Evolutionary conservation across 1,284 basidiomycete genomes (phyloP).

Genomic region (Trametes polyzona): DNA sequence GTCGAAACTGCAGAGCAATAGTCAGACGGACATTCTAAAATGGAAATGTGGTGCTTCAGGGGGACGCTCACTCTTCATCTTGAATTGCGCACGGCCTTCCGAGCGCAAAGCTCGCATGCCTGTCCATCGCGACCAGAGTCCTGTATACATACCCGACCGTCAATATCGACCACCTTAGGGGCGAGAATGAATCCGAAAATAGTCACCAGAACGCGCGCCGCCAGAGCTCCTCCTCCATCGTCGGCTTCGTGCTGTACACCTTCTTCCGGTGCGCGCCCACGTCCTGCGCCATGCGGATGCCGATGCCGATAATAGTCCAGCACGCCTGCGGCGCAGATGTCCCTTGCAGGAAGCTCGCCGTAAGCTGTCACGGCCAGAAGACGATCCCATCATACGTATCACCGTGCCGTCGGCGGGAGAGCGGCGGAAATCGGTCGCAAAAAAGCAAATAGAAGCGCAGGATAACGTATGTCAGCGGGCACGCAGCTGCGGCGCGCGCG

Average conservation of each 20-base stretch:
- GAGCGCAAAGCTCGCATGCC: slow-evolving; percentile 67
- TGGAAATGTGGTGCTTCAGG: not conserved
- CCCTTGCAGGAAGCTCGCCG: slow-evolving; percentile 45
- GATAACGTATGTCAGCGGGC: not conserved
- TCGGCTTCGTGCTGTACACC: slow-evolving; percentile 34
- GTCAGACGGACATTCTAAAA: not conserved
- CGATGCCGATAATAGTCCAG: slow-evolving; percentile 57
- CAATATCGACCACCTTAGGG: not conserved
- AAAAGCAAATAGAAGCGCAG: not conserved
- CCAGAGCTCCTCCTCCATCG: slow-evolving; percentile 55
- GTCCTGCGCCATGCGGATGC: slow-evolving; percentile 54
- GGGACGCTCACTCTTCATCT: slow-evolving; percentile 74
- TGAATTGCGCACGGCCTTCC: slow-evolving; percentile 84
- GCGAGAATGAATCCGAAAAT: slow-evolving; percentile 7
- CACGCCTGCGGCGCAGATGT: slow-evolving; percentile 54
- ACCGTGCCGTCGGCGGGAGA: not conserved
- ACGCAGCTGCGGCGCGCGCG: not conserved
- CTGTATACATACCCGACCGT: slow-evolving; percentile 36
- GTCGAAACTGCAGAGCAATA: slow-evolving; percentile 51
- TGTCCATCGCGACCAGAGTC: slow-evolving; percentile 67
- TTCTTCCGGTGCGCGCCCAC: slow-evolving; percentile 46
- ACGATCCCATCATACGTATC: not conserved
- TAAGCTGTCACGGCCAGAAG: slow-evolving; percentile 32
- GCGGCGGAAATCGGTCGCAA: not conserved
- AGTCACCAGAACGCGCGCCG: slow-evolving; percentile 83